Conservation (phyloP, 106 monocot species). For the Vanilla planifolia region DNA sequence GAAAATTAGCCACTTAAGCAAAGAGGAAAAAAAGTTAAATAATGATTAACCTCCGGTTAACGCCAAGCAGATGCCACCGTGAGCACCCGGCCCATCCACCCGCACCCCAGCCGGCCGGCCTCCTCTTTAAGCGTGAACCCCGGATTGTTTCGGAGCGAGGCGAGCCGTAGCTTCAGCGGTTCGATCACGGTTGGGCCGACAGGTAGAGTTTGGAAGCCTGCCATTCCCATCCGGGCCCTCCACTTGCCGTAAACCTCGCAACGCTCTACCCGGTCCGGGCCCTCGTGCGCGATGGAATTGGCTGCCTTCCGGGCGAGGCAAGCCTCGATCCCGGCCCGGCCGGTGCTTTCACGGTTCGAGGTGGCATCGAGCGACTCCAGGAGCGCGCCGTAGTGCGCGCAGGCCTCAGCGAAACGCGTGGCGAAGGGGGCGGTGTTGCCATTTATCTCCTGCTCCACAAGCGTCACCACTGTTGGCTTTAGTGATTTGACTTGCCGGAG, state of each 20-base stretch:
- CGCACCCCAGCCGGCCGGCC: constrained; percentile 27
- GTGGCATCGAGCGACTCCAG: constrained; percentile 41
- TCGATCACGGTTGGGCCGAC: constrained; percentile 20
- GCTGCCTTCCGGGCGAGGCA: constrained; percentile 22
- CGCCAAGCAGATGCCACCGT: constrained; percentile 39
- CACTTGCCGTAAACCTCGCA: constrained; percentile 57
- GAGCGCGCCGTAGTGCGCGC: constrained; percentile 35
- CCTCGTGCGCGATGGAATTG: constrained; percentile 33
- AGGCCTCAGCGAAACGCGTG: constrained; percentile 29
- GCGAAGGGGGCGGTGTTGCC: constrained; percentile 51
- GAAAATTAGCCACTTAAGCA: no score
- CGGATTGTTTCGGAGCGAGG: constrained; percentile 16
- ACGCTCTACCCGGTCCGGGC: constrained; percentile 35
- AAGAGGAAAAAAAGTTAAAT: no score
- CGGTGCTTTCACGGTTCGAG: not conserved
- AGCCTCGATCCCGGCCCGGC: constrained; percentile 17
- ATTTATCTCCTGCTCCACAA: constrained; percentile 56
- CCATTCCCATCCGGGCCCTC: constrained; percentile 55
- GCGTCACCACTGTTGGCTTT: constrained; percentile 16
- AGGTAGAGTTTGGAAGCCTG: constrained; percentile 26
- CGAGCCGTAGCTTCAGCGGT: constrained; percentile 14
- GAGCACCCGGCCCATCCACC: constrained; percentile 42
- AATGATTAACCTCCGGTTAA: no score
- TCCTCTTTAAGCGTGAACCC: constrained; percentile 38
- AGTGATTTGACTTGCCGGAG: constrained; percentile 32